These are phyloP conservation scores for Pestalotiopsis sp. DNA, from an alignment of 2,329 filamentous ascomycete genomes.

Conservation along the genomic window DNA sequence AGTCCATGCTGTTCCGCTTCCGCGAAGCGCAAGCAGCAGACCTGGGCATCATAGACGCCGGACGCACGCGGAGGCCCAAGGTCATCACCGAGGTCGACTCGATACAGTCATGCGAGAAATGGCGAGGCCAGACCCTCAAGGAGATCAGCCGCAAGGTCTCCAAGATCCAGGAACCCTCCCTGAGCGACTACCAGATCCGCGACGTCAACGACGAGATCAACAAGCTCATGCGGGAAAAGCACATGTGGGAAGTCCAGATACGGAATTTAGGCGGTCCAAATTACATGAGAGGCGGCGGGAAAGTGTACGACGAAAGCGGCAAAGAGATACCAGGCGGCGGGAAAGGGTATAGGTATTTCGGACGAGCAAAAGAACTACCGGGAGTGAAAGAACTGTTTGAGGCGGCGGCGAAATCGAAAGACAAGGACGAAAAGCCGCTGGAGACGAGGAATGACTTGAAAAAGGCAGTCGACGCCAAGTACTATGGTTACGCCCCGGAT, in stretches of 20 bases:
- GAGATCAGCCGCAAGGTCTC: conserved; percentile 97
- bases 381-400: conserved; percentile 98
- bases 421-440: conserved; percentile 62
- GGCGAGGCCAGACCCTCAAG: conserved; percentile 96
- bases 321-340: conserved; percentile 74
- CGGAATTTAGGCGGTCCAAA: conserved; percentile 95
- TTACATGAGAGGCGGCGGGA: conserved; percentile 79
- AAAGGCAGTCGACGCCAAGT: conserved; percentile 85
- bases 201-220: conserved; percentile 99
- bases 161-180: conserved; percentile 86
- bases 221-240: conserved; percentile 97
- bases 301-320: conserved; percentile 75
- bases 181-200: conserved; percentile 97
- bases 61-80: conserved; percentile 86
- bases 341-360: conserved; percentile 94
- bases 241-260: conserved; percentile 98
- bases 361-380: conserved; percentile 83
- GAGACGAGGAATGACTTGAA: conserved; percentile 72
- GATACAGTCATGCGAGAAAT: conserved; percentile 91
- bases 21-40: conserved; percentile 95
- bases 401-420: conserved; percentile 66
- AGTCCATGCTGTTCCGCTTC: conserved; percentile 99
- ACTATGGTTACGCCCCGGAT: conserved; percentile 92
- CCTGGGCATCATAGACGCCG: conserved; percentile 92
- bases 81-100: conserved; percentile 84